Evolutionary conservation across 495 filamentous ascomycete genomes (phyloP), one percentile per base, ranked within the genome.

Genomic region (Beverwykella pulmonaria): DNA sequence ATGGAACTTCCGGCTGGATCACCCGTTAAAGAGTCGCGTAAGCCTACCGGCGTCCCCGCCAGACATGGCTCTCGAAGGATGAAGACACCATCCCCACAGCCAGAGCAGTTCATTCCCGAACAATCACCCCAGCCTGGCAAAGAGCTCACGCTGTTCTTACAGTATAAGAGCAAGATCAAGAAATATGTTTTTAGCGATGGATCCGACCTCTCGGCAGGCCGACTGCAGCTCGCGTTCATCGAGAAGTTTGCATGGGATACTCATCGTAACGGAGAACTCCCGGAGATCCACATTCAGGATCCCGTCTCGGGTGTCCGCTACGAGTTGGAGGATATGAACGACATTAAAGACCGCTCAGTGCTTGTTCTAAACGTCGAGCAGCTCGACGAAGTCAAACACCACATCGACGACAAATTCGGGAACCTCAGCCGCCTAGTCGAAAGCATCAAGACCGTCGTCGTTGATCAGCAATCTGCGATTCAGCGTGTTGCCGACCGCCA

Each of bases 241-340:
- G 95, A 98, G 68, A 98, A 97, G 71, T 98, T 98, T 71, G 92
- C 92, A 7, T 98, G 96, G 92, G 97, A 94, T 69, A 96, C 92
- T 0, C 93, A 96, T 68, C 90, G 88, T 70, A 93, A 98, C 73
- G 94, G 95, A 23, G 94, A 98, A 71, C 80, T 98, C 29, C 94
- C 94, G 0, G 94, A 98, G 71, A 97, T 98, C 29, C 97, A 98
- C 75, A 93, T 98, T 41, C 95, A 98, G 76, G 94, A 98, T 75
- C 87, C 93, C 6, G 83, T 97, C 12, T 97, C 93, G 9, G 95
- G 94, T 4, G 90, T 97, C 25, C 90, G 94, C 22, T 92, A 99
- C 75, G 94, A 98, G 75, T 79, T 99, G 36, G 94, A 99, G 74
- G 94, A 98, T 76, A 79, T 98, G 25, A 85, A 78, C n/a, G 94